phyloP scores from a whole-genome alignment of 2,329 filamentous ascomycete genomes.

The Colletotrichum sp. region DNA sequence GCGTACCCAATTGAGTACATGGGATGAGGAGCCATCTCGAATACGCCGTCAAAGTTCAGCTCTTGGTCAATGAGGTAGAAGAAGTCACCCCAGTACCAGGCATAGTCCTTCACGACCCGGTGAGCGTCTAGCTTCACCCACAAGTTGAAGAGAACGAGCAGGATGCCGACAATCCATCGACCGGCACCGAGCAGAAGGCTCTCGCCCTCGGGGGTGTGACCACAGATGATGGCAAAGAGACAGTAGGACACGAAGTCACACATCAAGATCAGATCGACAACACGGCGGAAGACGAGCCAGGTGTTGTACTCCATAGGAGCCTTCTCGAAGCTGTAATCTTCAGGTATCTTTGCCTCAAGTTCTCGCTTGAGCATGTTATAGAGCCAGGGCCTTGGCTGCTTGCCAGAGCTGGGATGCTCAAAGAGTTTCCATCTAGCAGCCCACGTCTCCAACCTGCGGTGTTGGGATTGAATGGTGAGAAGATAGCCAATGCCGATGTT shows the following conservation, averaged over 20 bases:
- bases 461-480: slow-evolving; percentile 87
- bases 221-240: slow-evolving; percentile 91
- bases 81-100: slow-evolving; percentile 99
- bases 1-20: slow-evolving; percentile 99
- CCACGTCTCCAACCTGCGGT: slow-evolving; percentile 86
- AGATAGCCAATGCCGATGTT: slow-evolving; percentile 94
- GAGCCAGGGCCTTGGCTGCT: slow-evolving; percentile 81
- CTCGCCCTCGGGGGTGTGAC: slow-evolving; percentile 76
- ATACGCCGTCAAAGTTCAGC: slow-evolving; percentile 96
- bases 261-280: slow-evolving; percentile 97
- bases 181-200: slow-evolving; percentile 68
- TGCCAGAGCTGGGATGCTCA: slow-evolving; percentile 79
- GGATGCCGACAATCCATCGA: slow-evolving; percentile 80
- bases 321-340: slow-evolving; percentile 91
- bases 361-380: slow-evolving; percentile 87
- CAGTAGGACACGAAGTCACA: slow-evolving; percentile 98
- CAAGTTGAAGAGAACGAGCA: slow-evolving; percentile 89
- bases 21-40: slow-evolving; percentile 97
- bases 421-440: slow-evolving; percentile 87
- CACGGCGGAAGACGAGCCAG: slow-evolving; percentile 93
- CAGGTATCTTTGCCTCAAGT: slow-evolving; percentile 91
- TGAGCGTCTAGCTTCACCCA: slow-evolving; percentile 99
- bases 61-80: slow-evolving; percentile 99
- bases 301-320: slow-evolving; percentile 99
- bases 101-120: slow-evolving; percentile 97